These are phyloP conservation scores for Aspergillus cavernicola DNA, from an alignment of 495 filamentous ascomycete genomes.

Conservation along the genomic window DNA sequence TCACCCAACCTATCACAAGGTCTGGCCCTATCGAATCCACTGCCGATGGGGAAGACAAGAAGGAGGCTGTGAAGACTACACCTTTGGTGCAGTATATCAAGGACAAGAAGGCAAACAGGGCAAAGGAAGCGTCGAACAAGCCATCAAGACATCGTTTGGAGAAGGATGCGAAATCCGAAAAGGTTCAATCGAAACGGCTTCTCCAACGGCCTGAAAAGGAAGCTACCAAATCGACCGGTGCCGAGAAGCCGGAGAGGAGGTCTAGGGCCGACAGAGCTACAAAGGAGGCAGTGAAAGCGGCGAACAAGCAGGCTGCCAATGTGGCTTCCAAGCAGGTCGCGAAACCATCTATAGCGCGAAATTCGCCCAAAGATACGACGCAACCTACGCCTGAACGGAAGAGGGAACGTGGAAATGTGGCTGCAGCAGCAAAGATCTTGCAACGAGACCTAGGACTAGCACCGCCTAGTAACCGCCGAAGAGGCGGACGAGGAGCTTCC, in stretches of 20 bases:
- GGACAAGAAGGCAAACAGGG: constrained; percentile 86
- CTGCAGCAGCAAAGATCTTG: constrained; percentile 77
- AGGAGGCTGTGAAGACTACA: constrained; percentile 70
- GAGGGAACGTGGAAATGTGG: constrained; percentile 65
- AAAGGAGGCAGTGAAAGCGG: constrained; percentile 76
- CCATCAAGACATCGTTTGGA: constrained; percentile 57
- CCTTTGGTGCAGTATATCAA: constrained; percentile 86
- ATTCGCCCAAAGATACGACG: constrained; percentile 29
- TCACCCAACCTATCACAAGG: constrained; percentile 71
- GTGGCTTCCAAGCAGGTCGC: constrained; percentile 17
- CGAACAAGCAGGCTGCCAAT: constrained; percentile 59
- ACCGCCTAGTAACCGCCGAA: constrained; percentile 48
- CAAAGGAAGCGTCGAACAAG: constrained; percentile 61
- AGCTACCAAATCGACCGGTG: constrained; percentile 20
- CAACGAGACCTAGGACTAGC: constrained; percentile 88
- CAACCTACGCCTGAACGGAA: constrained; percentile 45
- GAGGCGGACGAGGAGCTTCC: constrained; percentile 35
- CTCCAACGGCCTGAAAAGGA: constrained; percentile 46
- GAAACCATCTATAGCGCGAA: constrained; percentile 24
- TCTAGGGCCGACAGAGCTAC: constrained; percentile 56
- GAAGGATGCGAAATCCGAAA: constrained; percentile 58
- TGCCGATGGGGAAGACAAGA: constrained; percentile 52
- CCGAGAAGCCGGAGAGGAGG: constrained; percentile 53
- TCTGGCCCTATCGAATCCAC: constrained; percentile 45
- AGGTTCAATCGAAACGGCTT: constrained; percentile 49